Evolutionary conservation across 2,329 filamentous ascomycete genomes (phyloP).

Genomic region (Trichoderma pleuroti): DNA sequence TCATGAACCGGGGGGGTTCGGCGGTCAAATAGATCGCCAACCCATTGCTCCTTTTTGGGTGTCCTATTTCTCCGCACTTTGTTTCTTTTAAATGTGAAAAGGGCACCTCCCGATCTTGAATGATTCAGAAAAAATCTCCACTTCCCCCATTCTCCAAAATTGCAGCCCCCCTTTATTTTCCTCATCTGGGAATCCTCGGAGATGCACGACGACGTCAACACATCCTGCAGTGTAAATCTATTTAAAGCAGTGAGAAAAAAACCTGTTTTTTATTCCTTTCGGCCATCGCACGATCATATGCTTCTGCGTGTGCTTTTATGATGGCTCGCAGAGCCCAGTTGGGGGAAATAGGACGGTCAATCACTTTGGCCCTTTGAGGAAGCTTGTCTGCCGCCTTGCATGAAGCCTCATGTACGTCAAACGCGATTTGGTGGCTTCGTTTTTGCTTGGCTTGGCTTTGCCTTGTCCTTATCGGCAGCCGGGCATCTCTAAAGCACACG

Average conservation of each 20-base stretch:
- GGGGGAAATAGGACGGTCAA: neutral
- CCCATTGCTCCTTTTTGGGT: neutral
- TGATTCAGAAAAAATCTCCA: neutral
- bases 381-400: neutral
- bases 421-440: neutral
- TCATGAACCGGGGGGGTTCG: neutral
- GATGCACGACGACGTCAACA: slow-evolving; percentile 7
- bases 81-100: neutral
- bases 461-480: neutral
- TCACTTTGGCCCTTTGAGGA: neutral
- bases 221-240: neutral
- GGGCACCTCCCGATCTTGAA: neutral
- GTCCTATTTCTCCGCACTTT: neutral
- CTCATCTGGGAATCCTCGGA: neutral
- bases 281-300: neutral
- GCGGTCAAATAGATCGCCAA: neutral
- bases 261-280: neutral
- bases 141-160: neutral
- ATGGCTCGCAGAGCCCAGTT: neutral
- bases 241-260: neutral
- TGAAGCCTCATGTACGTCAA: neutral
- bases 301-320: neutral
- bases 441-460: neutral
- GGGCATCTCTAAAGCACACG: neutral
- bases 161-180: neutral